Evolutionary conservation across 805 yeast genomes (phyloP).

Genomic region (Metschnikowia dekortorum): DNA sequence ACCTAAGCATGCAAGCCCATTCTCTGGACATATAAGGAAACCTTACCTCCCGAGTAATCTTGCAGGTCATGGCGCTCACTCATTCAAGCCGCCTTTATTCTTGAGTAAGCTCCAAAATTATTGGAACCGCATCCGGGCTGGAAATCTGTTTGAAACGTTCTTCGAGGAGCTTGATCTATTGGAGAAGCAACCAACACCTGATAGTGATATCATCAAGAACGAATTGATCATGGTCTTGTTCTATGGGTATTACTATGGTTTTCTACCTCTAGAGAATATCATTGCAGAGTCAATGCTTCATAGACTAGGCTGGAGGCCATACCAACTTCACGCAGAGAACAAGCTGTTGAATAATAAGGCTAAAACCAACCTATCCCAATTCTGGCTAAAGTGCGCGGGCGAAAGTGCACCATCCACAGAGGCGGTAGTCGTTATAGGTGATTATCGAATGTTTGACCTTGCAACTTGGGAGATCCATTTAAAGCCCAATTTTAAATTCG

Average conservation of each 20-base stretch:
- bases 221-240: slow-evolving; percentile 38
- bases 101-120: slow-evolving; percentile 32
- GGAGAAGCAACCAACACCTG: slow-evolving; percentile 20
- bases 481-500: slow-evolving; percentile 36
- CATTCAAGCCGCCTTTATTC: slow-evolving; percentile 32
- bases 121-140: slow-evolving; percentile 39
- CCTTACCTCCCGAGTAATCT: slow-evolving; percentile 30
- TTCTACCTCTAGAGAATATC: slow-evolving; percentile 40
- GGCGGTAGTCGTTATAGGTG: slow-evolving; percentile 27
- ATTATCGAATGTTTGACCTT: slow-evolving; percentile 40
- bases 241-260: slow-evolving; percentile 40
- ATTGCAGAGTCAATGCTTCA: slow-evolving; percentile 39
- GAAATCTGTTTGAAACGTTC: slow-evolving; percentile 29
- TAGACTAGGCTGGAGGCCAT: slow-evolving; percentile 41
- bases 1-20: slow-evolving; percentile 20
- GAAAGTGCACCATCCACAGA: slow-evolving; percentile 11
- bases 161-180: slow-evolving; percentile 26
- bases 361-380: slow-evolving; percentile 3
- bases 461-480: slow-evolving; percentile 38
- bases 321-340: slow-evolving; percentile 18
- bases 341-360: not conserved
- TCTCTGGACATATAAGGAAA: slow-evolving; percentile 27
- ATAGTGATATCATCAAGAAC: slow-evolving; percentile 21
- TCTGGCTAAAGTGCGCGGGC: slow-evolving; percentile 27
- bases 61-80: slow-evolving; percentile 6